Conservation (phyloP, 192 early-diverging fungal genomes). For the Backusella mclennaniae region DNA sequence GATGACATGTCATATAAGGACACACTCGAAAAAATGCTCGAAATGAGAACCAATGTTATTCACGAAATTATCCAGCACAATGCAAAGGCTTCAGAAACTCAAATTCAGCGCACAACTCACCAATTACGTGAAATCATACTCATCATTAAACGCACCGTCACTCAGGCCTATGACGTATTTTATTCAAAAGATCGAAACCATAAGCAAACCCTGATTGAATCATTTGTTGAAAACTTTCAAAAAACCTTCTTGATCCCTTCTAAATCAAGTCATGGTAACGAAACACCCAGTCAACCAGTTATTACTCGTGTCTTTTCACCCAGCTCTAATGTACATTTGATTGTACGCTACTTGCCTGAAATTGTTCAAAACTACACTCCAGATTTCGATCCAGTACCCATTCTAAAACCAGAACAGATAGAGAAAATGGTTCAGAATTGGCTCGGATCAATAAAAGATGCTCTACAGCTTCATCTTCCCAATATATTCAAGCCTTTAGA, state of each 20-base stretch:
- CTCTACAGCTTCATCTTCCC: constrained; percentile 14
- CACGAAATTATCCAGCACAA: constrained; percentile 28
- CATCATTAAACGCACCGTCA: constrained; percentile 40
- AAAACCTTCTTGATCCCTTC: constrained; percentile 7
- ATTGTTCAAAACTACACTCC: constrained; percentile 54
- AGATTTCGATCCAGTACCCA: constrained; percentile 29
- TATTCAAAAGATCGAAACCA: not conserved
- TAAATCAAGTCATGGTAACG: not conserved
- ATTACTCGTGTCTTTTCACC: constrained; percentile 51
- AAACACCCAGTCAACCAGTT: constrained; percentile 1
- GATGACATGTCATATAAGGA: constrained; percentile 57
- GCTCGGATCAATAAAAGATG: constrained; percentile 32
- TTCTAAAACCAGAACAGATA: constrained; percentile 37
- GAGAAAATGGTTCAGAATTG: constrained; percentile 27
- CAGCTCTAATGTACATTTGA: constrained; percentile 52
- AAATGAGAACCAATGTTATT: constrained; percentile 52
- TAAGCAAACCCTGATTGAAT: not conserved
- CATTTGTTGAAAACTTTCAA: constrained; percentile 6
- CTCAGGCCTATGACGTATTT: constrained; percentile 33
- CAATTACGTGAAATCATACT: constrained; percentile 44
- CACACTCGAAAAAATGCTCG: constrained; percentile 49
- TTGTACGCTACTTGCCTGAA: constrained; percentile 56
- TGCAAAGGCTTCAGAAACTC: not conserved
- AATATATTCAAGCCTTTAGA: not conserved
- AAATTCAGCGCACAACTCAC: constrained; percentile 25